Evolutionary conservation across 2,329 filamentous ascomycete species (phyloP).

Genomic region (Parafenestella ontariensis): DNA sequence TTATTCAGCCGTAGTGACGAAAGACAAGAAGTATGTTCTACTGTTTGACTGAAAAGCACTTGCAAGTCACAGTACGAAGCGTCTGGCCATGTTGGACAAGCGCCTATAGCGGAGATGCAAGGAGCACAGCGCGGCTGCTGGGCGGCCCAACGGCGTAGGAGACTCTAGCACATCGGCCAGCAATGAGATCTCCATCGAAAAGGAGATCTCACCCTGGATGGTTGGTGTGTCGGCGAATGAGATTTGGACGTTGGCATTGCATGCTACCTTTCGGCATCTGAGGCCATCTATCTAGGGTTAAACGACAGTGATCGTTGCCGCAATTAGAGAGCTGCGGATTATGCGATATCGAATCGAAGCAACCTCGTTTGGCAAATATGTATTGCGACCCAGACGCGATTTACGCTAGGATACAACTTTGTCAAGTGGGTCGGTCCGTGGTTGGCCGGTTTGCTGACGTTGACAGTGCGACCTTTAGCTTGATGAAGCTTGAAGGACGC

Average conservation of each 20-base stretch:
- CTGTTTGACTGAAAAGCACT: not conserved
- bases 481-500: constrained; percentile 1
- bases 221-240: not conserved
- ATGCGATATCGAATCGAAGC: not conserved
- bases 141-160: too few species aligned
- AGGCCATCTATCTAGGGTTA: not conserved
- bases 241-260: not conserved
- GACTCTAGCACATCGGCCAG: too few species aligned
- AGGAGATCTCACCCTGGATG: not conserved
- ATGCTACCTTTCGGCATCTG: not conserved
- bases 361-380: not conserved
- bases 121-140: not conserved
- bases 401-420: constrained; percentile 2
- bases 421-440: constrained; percentile 8
- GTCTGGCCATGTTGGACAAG: not conserved
- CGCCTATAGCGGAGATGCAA: not conserved
- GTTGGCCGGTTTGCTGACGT: constrained; percentile 16
- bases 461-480: constrained; percentile 13
- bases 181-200: not conserved
- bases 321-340: constrained; percentile 1
- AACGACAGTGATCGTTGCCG: not conserved
- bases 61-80: not conserved
- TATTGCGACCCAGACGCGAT: constrained; percentile 1
- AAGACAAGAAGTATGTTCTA: not conserved
- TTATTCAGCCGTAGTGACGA: not conserved